Evolutionary conservation across 768 basidiomycete species (phyloP), one percentile per base, ranked within the genome.

Genomic region (Termitomyces sp.): DNA sequence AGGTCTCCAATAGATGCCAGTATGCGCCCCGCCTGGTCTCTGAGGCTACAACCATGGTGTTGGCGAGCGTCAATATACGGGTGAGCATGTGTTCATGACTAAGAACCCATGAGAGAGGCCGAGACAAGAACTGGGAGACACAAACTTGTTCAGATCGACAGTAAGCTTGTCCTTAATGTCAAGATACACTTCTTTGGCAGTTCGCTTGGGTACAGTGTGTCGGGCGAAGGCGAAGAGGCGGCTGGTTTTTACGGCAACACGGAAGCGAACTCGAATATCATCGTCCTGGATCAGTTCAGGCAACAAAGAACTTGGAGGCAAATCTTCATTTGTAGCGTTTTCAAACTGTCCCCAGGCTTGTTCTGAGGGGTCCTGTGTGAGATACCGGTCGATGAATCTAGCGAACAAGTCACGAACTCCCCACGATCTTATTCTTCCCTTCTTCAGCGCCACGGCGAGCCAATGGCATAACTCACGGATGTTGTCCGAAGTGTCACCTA

Each of bases 251-350:
- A 76, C 71, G 1, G 88, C 88, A 1, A 80, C 81, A 29, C 90
- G 85, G 64, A 94, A 89, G 15, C 96, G 84, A 43, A 97, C 88
- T 31, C 94, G 83, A 18, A 89, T 83, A 64, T 98, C 95, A 38
- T 74, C 69, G 67, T 98, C 90, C n/a, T 69, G 63, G 20, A 77
- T 78, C 61, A 91, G 60, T 25, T 66, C 65, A 11, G 82, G 80
- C 32, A 91, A 74, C 31, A 84, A 64, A 60, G 60, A 56, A 50
- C 76, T 63, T 12, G 86, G 81, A 13, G 27, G 10, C 56, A 75
- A 60, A 36, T 57, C 56, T 40, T 64, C 35, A 15, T 60, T 55
- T n/a, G 68, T 5, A 56, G 12, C 18, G n/a, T 73, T 68, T 18
- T 66, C 68, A 7, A 61, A 57, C 39, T 36, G 64, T 5, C 58